Evolutionary conservation across 2,329 filamentous ascomycete species (phyloP), one percentile per base, ranked within the genome.

Genomic region (Colletotrichum chrysophilum): DNA sequence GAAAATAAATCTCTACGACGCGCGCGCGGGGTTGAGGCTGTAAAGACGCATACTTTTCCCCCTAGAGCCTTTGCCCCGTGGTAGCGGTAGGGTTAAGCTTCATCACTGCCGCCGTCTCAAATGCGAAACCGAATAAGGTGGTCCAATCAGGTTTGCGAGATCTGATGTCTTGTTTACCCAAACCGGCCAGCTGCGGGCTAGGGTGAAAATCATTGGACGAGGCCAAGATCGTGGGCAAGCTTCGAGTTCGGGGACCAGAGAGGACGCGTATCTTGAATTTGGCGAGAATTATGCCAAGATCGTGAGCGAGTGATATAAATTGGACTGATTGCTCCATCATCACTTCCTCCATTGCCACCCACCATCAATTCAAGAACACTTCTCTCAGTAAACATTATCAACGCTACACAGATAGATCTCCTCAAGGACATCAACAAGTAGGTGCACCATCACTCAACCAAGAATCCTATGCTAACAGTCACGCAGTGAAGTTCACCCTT

Each of bases 291-390:
- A 21, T 52, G 43, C 43, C 43, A 52, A 52, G 43, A 52, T 52
- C n/a, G 43, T 52, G n/a, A 24, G 43, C 2, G 43, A 21, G n/a
- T 21, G 10, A 52, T 52, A 52, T 52, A 21, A 52, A 52, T 21
- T 7, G 3, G 12, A 24, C n/a, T 21, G 43, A 21, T 21, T 52
- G n/a, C 43, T 48, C 43, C 32, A 6, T 13, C 2, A 0, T 13
- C 1, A 5, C 1, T 5, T 10, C 2, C 5, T 5, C 0, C 10
- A 13, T 2, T 8, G 8, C 7, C 28, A 1, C 8, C 8, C 10
- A 7, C 4, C 13, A 7, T 14, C 34, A 7, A 3, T 0, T 16
- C 34, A 14, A 16, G 2, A 36, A 7, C 34, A 0, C 6, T 2
- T 14, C 13, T 14, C 1, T 36, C 14, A 36, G 1, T 8, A 16